Base-by-base conservation (phyloP, 257 asterid species). In the Solanum microdontum region DNA sequence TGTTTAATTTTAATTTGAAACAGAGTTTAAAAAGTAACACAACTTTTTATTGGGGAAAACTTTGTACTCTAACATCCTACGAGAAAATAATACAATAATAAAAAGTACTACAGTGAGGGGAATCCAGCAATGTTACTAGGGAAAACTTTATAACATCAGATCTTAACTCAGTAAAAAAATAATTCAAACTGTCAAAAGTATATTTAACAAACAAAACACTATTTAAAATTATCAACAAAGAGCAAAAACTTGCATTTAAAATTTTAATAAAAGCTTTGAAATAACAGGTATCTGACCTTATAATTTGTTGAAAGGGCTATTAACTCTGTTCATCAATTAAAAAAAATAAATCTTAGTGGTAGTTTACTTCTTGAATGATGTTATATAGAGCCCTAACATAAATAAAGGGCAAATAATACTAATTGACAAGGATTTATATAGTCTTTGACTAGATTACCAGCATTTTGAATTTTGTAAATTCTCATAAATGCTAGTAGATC, bases 81-180 rank as follows among this genome's bases (percentile, higher is more conserved):
- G 15, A 40, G 37, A 15, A 79, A 79, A 79, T 79, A 79, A 43
- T 77, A 19, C n/a, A 8, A 2, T 26, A 1, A 24, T 23, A 40
- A 24, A 79, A 40, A 43, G 11, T 1, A 39, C 37, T 26, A 15
- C 84, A 79, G 68, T 9, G 40, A 43, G 64, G 26, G 58, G 26
- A 79, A 79, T 79, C 36, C 84, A 79, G 26, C 10, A 64, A 80
- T 45, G 85, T 80, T 80, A 45, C 68, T 80, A 13, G 40, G 10
- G 68, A 4, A 80, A 80, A 15, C 28, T 8, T 45, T 15, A 17
- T 15, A 45, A 43, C 64, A 45, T 26, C 33, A 80, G 40, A 17
- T 80, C 40, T 80, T 10, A 80, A 26, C 6, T 28, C 26, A 17
- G 14, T 4, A 28, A 17, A 45, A 15, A 40, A 26, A 28, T 7